Evolutionary conservation across 2,329 filamentous ascomycete species (phyloP).

Genomic region (Acephala macrosclerotiorum): DNA sequence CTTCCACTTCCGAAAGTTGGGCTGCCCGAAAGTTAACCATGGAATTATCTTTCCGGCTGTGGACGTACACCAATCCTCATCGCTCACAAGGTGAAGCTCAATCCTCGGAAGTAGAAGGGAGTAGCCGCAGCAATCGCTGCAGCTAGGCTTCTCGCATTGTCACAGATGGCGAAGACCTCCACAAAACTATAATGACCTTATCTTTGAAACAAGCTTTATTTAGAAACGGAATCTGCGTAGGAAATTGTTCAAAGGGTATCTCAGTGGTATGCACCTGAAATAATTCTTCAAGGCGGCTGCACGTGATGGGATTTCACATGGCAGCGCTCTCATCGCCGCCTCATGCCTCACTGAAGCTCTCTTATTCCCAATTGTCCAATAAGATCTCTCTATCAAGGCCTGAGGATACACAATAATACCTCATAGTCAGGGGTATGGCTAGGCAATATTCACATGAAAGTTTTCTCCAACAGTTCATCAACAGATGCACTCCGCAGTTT

Average conservation of each 20-base stretch:
- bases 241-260: background rate
- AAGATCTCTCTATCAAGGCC: background rate
- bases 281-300: background rate
- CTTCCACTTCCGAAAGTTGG: background rate
- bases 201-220: background rate
- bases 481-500: constrained; percentile 19
- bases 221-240: background rate
- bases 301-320: background rate
- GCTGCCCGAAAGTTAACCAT: background rate
- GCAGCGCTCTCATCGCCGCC: background rate
- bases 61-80: background rate
- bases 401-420: background rate
- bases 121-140: background rate
- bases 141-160: background rate
- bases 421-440: constrained; percentile 3
- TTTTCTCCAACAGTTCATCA: background rate
- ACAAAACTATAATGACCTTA: background rate
- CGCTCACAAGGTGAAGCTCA: no score
- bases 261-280: background rate
- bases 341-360: background rate
- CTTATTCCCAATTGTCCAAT: background rate
- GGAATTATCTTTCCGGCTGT: background rate
- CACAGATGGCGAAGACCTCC: background rate
- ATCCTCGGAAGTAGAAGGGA: background rate
- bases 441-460: constrained; percentile 9